Evolutionary conservation across 805 yeast species (phyloP).

Genomic region (Candida khao-thaluensis): DNA sequence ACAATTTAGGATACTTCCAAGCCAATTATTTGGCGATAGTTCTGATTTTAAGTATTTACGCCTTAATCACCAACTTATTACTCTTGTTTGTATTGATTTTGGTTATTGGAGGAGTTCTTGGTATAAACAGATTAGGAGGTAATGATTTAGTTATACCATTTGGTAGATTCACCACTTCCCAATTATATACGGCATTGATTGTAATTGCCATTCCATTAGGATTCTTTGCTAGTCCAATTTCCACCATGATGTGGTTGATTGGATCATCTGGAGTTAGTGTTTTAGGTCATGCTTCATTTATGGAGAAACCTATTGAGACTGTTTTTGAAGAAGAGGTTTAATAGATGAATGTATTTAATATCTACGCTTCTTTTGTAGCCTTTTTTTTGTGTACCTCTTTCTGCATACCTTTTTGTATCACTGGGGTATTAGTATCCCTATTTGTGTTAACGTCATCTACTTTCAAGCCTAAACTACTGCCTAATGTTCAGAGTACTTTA

Average conservation of each 20-base stretch:
- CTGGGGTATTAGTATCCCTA: no score
- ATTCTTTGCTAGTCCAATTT: constrained; percentile 82
- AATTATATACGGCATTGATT: constrained; percentile 79
- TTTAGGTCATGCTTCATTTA: constrained; percentile 79
- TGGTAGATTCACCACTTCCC: constrained; percentile 70
- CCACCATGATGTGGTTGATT: constrained; percentile 87
- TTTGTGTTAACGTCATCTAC: no score
- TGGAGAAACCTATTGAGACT: constrained; percentile 95
- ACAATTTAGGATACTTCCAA: constrained; percentile 82
- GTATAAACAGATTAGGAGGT: constrained; percentile 78
- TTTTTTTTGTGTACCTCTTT: no score
- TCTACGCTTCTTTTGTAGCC: no score
- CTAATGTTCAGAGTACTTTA: background rate
- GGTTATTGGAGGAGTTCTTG: constrained; percentile 70
- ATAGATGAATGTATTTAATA: background rate
- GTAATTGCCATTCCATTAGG: constrained; percentile 79
- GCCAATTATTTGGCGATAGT: constrained; percentile 82
- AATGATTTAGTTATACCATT: constrained; percentile 77
- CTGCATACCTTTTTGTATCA: no score
- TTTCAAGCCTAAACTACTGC: no score
- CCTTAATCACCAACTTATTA: constrained; percentile 80
- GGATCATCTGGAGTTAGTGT: constrained; percentile 81
- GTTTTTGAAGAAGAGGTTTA: constrained; percentile 81
- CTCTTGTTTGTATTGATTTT: constrained; percentile 77
- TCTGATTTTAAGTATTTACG: constrained; percentile 72